A percentile compares a stretch with the other conserved stretches of the same genome.
Evolutionary conservation across 805 yeast genomes (phyloP).

Genomic region (Kockiozyma suomiensis): DNA sequence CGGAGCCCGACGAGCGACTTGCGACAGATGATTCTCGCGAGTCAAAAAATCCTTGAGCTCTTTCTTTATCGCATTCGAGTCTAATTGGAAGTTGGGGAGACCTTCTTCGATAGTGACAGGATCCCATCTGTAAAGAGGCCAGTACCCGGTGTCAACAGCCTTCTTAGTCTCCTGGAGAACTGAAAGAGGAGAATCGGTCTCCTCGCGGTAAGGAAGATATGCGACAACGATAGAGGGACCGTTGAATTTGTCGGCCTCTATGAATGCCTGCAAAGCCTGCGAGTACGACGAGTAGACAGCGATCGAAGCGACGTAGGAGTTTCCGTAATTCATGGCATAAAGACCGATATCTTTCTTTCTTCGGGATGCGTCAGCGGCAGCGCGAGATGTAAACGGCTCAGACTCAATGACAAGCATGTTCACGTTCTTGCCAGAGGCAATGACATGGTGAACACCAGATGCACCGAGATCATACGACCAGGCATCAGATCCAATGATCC

Average conservation of each 20-base stretch:
- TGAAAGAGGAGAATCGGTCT: constrained; percentile 61
- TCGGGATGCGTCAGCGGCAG: constrained; percentile 36
- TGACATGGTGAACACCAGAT: constrained; percentile 85
- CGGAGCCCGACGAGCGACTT: constrained; percentile 72
- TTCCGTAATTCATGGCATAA: constrained; percentile 91
- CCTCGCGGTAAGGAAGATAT: constrained; percentile 74
- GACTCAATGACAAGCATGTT: constrained; percentile 87
- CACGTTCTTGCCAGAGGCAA: constrained; percentile 72
- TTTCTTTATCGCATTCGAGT: constrained; percentile 77
- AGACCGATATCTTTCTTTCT: constrained; percentile 92
- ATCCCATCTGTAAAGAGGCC: constrained; percentile 91
- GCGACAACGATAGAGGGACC: constrained; percentile 94
- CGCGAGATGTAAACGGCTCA: constrained; percentile 60
- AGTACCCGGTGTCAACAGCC: constrained; percentile 91
- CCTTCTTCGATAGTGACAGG: constrained; percentile 58
- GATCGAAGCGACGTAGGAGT: constrained; percentile 88
- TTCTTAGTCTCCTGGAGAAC: constrained; percentile 82
- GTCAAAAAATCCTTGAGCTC: constrained; percentile 79
- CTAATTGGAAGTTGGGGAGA: constrained; percentile 67
- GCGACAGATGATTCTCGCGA: constrained; percentile 83
- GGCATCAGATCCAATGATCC: constrained; percentile 93
- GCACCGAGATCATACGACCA: constrained; percentile 94
- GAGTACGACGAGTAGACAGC: constrained; percentile 94
- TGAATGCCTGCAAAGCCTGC: constrained; percentile 82
- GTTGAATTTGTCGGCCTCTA: constrained; percentile 84